A percentile compares a stretch with the other conserved stretches of the same genome.
Evolutionary conservation across 768 basidiomycete species (phyloP).

Genomic region (Pisolithus albus): DNA sequence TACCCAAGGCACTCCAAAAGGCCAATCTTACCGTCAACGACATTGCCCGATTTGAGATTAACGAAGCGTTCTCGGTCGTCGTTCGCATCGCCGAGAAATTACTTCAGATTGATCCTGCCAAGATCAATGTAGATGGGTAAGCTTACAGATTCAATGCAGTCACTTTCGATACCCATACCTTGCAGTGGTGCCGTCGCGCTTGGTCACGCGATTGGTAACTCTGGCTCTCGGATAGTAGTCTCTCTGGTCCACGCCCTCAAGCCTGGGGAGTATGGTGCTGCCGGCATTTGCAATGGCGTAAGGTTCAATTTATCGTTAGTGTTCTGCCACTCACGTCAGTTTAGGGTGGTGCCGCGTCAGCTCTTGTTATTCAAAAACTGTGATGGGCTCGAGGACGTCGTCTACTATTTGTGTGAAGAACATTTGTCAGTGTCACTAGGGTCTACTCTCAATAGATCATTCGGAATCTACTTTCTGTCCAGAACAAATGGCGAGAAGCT

Average conservation of each 20-base stretch:
- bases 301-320: conserved; percentile 27
- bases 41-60: conserved; percentile 90
- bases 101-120: conserved; percentile 73
- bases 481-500: too few species aligned
- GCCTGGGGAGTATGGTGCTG: conserved; percentile 89
- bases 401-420: conserved; percentile 4
- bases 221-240: conserved; percentile 90
- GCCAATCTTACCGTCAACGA: conserved; percentile 80
- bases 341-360: conserved; percentile 89
- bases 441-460: too few species aligned
- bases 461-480: too few species aligned
- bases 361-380: conserved; percentile 82
- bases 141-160: conserved; percentile 17
- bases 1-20: conserved; percentile 81
- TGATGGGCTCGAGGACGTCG: conserved; percentile 31
- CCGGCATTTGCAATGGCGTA: conserved; percentile 96
- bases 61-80: conserved; percentile 97
- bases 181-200: conserved; percentile 91
- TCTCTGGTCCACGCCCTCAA: conserved; percentile 89
- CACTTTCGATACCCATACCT: conserved; percentile 12
- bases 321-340: conserved; percentile 13
- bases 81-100: conserved; percentile 87
- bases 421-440: background rate
- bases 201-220: conserved; percentile 95
- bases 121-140: conserved; percentile 86